A percentile compares a stretch with the other conserved stretches of the same genome.
These are phyloP conservation scores for Euphorbia celastroides DNA, from an alignment of 441 rosid species.

Conservation along the genomic window DNA sequence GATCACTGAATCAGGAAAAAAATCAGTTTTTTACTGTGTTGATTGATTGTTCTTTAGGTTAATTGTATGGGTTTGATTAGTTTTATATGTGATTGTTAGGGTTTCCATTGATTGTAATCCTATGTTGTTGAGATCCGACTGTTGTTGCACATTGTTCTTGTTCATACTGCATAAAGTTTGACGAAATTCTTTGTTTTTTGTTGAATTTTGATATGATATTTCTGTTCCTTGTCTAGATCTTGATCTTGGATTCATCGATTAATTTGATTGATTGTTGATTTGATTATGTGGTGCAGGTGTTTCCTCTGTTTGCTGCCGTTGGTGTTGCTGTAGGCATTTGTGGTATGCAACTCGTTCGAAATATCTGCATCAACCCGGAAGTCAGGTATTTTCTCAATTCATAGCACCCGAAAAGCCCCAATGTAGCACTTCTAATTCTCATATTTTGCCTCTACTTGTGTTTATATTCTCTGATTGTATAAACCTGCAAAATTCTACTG, in stretches of 20 bases:
- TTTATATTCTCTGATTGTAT: neutral
- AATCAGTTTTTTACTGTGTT: neutral
- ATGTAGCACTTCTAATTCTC: neutral
- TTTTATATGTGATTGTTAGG: too few species aligned
- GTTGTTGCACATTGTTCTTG: too few species aligned
- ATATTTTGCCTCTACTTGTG: neutral
- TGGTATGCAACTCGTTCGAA: conserved; percentile 48
- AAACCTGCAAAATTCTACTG: too few species aligned
- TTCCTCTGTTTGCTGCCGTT: conserved; percentile 46
- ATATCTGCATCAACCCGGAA: conserved; percentile 50
- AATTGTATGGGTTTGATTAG: neutral
- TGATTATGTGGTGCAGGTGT: conserved; percentile 30
- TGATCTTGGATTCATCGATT: neutral
- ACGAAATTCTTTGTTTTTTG: neutral
- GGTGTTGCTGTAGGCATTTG: conserved; percentile 55
- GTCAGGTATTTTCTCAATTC: conserved; percentile 37
- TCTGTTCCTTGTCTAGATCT: neutral
- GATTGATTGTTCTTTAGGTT: neutral
- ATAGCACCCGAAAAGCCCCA: neutral
- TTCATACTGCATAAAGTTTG: too few species aligned
- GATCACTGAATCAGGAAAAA: neutral
- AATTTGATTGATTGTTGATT: neutral
- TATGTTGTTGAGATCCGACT: too few species aligned
- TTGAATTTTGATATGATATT: neutral
- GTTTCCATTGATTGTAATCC: neutral